These are phyloP conservation scores for Cyberlindnera americana DNA, from an alignment of 805 yeast species.

Conservation along the genomic window DNA sequence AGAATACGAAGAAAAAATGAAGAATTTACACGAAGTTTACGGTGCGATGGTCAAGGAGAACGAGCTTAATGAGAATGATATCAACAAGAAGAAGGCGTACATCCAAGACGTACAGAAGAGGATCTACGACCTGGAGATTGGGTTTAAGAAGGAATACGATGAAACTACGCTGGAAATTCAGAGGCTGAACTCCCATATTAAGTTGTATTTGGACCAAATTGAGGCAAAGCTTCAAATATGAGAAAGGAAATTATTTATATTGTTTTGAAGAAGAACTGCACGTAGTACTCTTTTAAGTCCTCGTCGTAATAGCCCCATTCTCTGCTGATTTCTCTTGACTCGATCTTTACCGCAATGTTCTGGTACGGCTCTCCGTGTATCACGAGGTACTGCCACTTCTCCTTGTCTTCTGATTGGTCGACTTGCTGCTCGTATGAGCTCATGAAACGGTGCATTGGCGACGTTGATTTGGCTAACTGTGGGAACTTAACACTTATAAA, in stretches of 20 bases:
- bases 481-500: constrained; percentile 58
- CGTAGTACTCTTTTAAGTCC: constrained; percentile 61
- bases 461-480: constrained; percentile 38
- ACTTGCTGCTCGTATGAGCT: constrained; percentile 65
- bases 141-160: constrained; percentile 38
- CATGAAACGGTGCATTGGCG: constrained; percentile 73
- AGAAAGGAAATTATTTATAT: too few species aligned
- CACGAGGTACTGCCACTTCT: constrained; percentile 64
- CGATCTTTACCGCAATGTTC: constrained; percentile 71
- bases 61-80: constrained; percentile 34
- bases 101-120: constrained; percentile 37
- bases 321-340: constrained; percentile 45
- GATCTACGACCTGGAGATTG: constrained; percentile 31
- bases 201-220: constrained; percentile 25
- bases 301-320: constrained; percentile 73
- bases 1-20: constrained; percentile 34
- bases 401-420: constrained; percentile 42
- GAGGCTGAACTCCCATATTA: constrained; percentile 26
- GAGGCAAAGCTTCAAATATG: constrained; percentile 21
- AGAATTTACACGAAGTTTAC: constrained; percentile 34
- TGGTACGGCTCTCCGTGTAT: constrained; percentile 91
- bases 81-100: constrained; percentile 33
- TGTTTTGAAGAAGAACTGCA: constrained; percentile 65
- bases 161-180: constrained; percentile 32
- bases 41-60: constrained; percentile 36